Conservation (phyloP, 257 asterid species). For the Solanum gracilifrons region DNA sequence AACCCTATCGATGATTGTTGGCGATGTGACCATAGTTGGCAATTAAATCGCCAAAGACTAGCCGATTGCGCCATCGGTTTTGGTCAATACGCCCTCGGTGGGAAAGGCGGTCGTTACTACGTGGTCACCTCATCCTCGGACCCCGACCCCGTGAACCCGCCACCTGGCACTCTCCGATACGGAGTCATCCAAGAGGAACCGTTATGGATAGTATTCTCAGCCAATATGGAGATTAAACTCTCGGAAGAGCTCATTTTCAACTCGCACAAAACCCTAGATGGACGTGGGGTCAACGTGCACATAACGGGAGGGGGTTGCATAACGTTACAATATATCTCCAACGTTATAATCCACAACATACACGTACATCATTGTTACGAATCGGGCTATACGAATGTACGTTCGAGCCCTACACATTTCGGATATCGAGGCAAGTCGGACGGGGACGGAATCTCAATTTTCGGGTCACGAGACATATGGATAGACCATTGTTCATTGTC, state of each 20-base stretch:
- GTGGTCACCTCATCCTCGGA: constrained; percentile 66
- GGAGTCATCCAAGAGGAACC: constrained; percentile 66
- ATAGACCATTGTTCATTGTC: constrained; percentile 65
- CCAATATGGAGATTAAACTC: constrained; percentile 54
- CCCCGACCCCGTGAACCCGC: constrained; percentile 44
- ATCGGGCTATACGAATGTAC: constrained; percentile 44
- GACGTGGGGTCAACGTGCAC: constrained; percentile 52
- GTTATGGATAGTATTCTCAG: constrained; percentile 60
- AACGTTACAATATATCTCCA: constrained; percentile 42
- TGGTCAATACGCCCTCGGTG: constrained; percentile 68
- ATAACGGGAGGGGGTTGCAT: constrained; percentile 65
- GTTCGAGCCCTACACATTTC: constrained; percentile 66
- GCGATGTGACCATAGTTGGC: constrained; percentile 73
- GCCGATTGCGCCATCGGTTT: constrained; percentile 67
- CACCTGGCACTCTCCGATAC: constrained; percentile 55
- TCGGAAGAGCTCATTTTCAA: constrained; percentile 61
- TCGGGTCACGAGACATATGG: constrained; percentile 56
- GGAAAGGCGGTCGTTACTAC: constrained; percentile 64
- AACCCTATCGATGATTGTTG: constrained; percentile 77
- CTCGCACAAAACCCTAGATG: constrained; percentile 60
- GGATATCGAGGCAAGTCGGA: constrained; percentile 52
- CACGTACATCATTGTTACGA: constrained; percentile 57
- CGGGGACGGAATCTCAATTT: constrained; percentile 67
- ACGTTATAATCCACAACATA: constrained; percentile 61
- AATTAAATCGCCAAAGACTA: constrained; percentile 48